These are phyloP conservation scores for Paraconiothyrium brasiliense DNA, from an alignment of 2,329 filamentous ascomycete species.

Conservation along the genomic window DNA sequence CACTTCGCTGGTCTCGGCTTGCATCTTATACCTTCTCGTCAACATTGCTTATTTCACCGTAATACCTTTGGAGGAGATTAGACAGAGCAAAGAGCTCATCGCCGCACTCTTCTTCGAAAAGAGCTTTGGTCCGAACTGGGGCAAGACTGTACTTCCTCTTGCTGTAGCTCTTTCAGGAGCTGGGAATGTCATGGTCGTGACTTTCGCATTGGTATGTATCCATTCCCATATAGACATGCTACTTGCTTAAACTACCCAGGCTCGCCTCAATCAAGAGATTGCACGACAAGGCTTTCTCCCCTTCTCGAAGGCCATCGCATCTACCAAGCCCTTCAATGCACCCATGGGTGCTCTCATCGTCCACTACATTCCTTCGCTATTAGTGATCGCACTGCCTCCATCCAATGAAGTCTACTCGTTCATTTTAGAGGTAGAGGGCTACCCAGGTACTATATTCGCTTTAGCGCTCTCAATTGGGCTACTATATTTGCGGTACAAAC, in stretches of 20 bases:
- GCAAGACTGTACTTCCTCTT: constrained; percentile 67
- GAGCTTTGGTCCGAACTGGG: constrained; percentile 68
- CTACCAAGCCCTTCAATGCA: constrained; percentile 72
- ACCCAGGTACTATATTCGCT: constrained; percentile 69
- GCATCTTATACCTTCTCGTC: constrained; percentile 71
- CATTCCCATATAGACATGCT: background rate
- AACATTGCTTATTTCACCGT: constrained; percentile 73
- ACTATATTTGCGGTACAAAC: constrained; percentile 66
- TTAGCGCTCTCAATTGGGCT: constrained; percentile 68
- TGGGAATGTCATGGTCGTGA: constrained; percentile 78
- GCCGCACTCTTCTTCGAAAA: constrained; percentile 73
- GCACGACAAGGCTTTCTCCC: constrained; percentile 76
- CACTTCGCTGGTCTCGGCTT: constrained; percentile 68
- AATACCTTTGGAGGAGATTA: constrained; percentile 73
- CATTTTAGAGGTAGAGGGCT: constrained; percentile 76
- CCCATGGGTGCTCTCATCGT: constrained; percentile 74
- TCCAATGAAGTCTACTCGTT: constrained; percentile 75
- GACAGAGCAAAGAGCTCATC: constrained; percentile 71
- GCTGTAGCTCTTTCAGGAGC: constrained; percentile 73
- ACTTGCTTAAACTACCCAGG: constrained; percentile 53
- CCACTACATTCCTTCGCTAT: constrained; percentile 72
- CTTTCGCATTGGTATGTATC: constrained; percentile 69
- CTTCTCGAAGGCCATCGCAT: constrained; percentile 67
- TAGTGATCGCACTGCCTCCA: constrained; percentile 73
- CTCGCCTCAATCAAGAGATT: constrained; percentile 76